Percentiles rank a stretch among this genome's conserved stretches.
Conservation (phyloP, 108 stramenopile species). For the Pseudonitzschia pungens region DNA sequence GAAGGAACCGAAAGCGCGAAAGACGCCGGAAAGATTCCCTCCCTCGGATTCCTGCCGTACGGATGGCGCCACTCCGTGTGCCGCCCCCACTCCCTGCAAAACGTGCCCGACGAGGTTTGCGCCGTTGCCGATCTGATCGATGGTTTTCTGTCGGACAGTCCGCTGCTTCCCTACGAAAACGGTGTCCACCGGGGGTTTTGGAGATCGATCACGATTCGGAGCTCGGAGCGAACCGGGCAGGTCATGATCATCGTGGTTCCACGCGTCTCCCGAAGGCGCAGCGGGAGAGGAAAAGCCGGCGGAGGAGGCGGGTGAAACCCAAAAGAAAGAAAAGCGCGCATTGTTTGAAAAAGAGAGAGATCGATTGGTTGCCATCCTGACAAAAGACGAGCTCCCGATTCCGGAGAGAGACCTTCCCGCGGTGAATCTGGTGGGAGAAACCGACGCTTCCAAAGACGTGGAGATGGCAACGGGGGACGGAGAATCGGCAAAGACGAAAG, state of each 20-base stretch:
- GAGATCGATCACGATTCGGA: constrained; percentile 70
- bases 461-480: constrained; percentile 24
- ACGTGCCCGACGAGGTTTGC: constrained; percentile 73
- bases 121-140: constrained; percentile 65
- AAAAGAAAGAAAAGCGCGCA: constrained; percentile 3
- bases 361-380: constrained; percentile 52
- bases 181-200: constrained; percentile 68
- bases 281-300: constrained; percentile 45
- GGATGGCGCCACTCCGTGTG: constrained; percentile 77
- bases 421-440: constrained; percentile 13
- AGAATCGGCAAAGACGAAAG: constrained; percentile 2
- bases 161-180: constrained; percentile 69
- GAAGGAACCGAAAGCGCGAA: neutral
- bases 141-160: constrained; percentile 49
- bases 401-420: constrained; percentile 32
- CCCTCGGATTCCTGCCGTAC: constrained; percentile 76
- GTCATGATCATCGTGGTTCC: constrained; percentile 73
- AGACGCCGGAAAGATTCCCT: constrained; percentile 18
- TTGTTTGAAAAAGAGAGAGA: constrained; percentile 62
- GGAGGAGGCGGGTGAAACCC: constrained; percentile 33
- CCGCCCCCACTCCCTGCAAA: constrained; percentile 69
- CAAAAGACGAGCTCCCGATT: constrained; percentile 28
- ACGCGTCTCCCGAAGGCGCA: constrained; percentile 63
- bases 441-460: constrained; percentile 14
- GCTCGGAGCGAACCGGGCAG: constrained; percentile 58